Conservation (phyloP, 192 early-diverging fungal genomes). For the Coemansia aciculifera region DNA sequence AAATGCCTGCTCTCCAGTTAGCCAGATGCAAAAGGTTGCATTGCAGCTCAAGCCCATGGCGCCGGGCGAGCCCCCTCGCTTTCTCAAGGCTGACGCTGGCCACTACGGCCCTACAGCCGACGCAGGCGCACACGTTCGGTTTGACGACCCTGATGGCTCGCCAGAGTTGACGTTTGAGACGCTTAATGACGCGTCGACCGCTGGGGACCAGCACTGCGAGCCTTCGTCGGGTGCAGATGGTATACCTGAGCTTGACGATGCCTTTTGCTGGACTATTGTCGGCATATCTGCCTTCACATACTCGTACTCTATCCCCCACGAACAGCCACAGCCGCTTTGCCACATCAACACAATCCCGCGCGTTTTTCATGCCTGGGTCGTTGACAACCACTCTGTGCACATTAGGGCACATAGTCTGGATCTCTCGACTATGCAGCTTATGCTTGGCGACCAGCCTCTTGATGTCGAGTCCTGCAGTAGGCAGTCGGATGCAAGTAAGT, state of each 20-base stretch:
- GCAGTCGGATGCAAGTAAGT: not conserved
- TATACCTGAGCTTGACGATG: constrained; percentile 66
- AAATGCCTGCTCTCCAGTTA: constrained; percentile 67
- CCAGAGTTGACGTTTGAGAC: constrained; percentile 52
- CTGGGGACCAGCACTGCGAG: too few relatives aligned
- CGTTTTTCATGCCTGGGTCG: constrained; percentile 9
- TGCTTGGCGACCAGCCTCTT: constrained; percentile 25
- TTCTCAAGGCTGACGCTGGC: constrained; percentile 40
- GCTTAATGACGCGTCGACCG: constrained; percentile 20
- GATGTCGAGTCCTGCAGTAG: constrained; percentile 4
- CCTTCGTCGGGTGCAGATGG: not conserved
- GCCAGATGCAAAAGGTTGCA: constrained; percentile 86
- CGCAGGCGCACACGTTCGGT: constrained; percentile 11
- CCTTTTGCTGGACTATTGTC: constrained; percentile 85
- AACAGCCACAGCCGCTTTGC: constrained; percentile 8
- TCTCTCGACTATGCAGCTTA: constrained; percentile 21
- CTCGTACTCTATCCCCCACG: constrained; percentile 31
- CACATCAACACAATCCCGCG: constrained; percentile 33
- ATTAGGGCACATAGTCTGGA: constrained; percentile 20
- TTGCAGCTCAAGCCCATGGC: constrained; percentile 48
- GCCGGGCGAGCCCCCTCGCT: constrained; percentile 29
- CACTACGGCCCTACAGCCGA: constrained; percentile 33
- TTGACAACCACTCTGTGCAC: constrained; percentile 5
- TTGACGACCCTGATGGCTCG: constrained; percentile 50
- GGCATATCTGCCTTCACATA: constrained; percentile 65